These are phyloP conservation scores for Trichoderma cornu-damae DNA, from an alignment of 2,329 filamentous ascomycete genomes.

Conservation along the genomic window DNA sequence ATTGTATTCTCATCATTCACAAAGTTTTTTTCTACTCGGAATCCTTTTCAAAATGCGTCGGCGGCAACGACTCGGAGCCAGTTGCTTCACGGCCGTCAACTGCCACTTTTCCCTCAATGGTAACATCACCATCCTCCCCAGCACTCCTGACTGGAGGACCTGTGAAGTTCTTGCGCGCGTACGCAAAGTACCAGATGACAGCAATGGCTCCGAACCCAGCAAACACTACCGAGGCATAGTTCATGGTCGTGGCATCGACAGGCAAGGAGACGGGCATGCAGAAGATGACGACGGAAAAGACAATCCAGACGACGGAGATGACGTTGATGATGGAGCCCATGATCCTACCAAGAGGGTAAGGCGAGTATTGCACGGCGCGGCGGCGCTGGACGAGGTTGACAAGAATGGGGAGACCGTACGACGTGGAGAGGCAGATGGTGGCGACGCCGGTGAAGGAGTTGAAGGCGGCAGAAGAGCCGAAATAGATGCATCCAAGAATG, in stretches of 20 bases:
- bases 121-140: neutral
- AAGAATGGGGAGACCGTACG: slow-evolving; percentile 70
- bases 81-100: neutral
- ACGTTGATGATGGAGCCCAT: slow-evolving; percentile 66
- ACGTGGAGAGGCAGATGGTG: slow-evolving; percentile 70
- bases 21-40: neutral
- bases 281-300: slow-evolving; percentile 65
- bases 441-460: slow-evolving; percentile 75
- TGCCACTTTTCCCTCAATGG: slow-evolving; percentile 10
- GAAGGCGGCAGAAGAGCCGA: slow-evolving; percentile 71
- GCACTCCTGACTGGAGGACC: slow-evolving; percentile 43
- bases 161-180: slow-evolving; percentile 59
- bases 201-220: slow-evolving; percentile 57
- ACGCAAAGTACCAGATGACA: slow-evolving; percentile 57
- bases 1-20: slow-evolving; percentile 1
- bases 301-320: slow-evolving; percentile 65
- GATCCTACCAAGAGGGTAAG: slow-evolving; percentile 63
- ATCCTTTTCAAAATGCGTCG: neutral
- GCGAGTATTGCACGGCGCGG: slow-evolving; percentile 58
- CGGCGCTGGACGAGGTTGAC: slow-evolving; percentile 64
- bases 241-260: slow-evolving; percentile 54
- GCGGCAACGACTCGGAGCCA: slow-evolving; percentile 10
- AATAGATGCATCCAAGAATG: slow-evolving; percentile 71
- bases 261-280: slow-evolving; percentile 65
- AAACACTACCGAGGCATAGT: slow-evolving; percentile 63